Percentiles rank a stretch among this genome's conserved stretches.
These are phyloP conservation scores for Raddia distichophylla DNA, from an alignment of 176 grass and related monocot species.

Conservation along the genomic window DNA sequence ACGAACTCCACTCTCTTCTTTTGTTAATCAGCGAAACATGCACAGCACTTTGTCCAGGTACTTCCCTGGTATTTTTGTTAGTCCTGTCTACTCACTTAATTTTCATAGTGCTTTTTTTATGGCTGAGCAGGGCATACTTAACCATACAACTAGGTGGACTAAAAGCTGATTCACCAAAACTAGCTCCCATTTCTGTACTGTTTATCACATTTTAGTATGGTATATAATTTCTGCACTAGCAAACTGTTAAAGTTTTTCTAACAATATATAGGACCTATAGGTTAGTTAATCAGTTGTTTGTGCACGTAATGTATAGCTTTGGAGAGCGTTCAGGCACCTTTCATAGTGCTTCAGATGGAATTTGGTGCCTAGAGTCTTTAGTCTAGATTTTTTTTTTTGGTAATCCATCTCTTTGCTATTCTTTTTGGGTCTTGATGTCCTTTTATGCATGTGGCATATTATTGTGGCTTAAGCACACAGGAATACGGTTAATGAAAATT, in stretches of 20 bases:
- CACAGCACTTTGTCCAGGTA: slow-evolving; percentile 75
- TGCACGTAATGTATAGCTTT: background rate
- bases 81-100: slow-evolving; percentile 9
- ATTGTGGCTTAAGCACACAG: slow-evolving; percentile 10
- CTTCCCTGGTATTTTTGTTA: slow-evolving; percentile 6
- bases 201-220: background rate
- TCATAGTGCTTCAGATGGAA: slow-evolving; percentile 4
- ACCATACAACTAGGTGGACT: slow-evolving; percentile 13
- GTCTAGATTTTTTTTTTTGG: background rate
- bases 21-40: slow-evolving; percentile 69
- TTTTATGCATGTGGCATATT: slow-evolving; percentile 5
- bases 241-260: slow-evolving; percentile 27
- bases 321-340: slow-evolving; percentile 8
- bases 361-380: background rate
- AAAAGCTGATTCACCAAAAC: slow-evolving; percentile 9
- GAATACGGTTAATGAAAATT: background rate
- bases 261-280: slow-evolving; percentile 10
- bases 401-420: slow-evolving; percentile 17
- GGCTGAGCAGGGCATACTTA: slow-evolving; percentile 11
- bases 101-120: slow-evolving; percentile 20
- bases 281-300: slow-evolving; percentile 13
- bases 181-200: slow-evolving; percentile 27
- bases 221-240: background rate
- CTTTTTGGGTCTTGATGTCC: slow-evolving; percentile 17
- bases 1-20: slow-evolving; percentile 65